Conservation (phyloP, 768 basidiomycete species). For the Cystofilobasidium capitatum region DNA sequence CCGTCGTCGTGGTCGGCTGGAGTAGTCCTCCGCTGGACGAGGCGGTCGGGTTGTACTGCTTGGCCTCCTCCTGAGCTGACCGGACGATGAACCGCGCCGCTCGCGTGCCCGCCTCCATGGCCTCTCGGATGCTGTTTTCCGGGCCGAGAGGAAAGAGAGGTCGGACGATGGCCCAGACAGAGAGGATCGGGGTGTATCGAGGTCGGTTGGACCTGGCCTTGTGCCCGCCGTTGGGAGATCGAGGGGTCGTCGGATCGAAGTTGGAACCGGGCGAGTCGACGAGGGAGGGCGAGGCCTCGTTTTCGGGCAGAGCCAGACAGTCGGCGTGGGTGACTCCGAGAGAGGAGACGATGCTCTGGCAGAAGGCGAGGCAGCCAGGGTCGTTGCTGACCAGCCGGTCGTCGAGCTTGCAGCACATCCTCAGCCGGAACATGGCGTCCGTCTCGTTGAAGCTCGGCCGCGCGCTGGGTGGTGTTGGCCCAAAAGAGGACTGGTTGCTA, state of each 20-base stretch:
- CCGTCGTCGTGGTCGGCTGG: not conserved
- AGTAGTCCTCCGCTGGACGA: not conserved
- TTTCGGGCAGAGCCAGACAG: not conserved
- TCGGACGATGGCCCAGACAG: conserved; percentile 21
- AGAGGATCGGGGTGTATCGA: conserved; percentile 10
- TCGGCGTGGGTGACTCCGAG: conserved; percentile 20
- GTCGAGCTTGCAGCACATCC: conserved; percentile 24
- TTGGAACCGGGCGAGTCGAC: not conserved
- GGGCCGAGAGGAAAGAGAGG: conserved; percentile 11
- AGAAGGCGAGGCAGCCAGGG: conserved; percentile 26
- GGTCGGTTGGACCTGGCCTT: not conserved
- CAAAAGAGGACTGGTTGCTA: conserved; percentile 8
- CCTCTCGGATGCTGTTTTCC: conserved; percentile 19
- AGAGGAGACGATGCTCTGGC: conserved; percentile 13
- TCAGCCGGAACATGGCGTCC: conserved; percentile 21
- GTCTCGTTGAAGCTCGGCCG: conserved; percentile 12
- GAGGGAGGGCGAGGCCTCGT: not conserved
- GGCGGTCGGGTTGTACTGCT: not conserved
- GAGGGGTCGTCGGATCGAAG: conserved; percentile 6
- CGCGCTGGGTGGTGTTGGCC: not conserved
- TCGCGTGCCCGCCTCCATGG: conserved; percentile 25
- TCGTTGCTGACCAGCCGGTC: conserved; percentile 21
- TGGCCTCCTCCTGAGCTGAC: not conserved
- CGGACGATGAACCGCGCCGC: conserved; percentile 17
- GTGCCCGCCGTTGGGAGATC: not conserved